Evolutionary conservation across 345 rosid species (phyloP), one percentile per base, ranked within the genome.

Genomic region (Zanthoxylum bungeanum): DNA sequence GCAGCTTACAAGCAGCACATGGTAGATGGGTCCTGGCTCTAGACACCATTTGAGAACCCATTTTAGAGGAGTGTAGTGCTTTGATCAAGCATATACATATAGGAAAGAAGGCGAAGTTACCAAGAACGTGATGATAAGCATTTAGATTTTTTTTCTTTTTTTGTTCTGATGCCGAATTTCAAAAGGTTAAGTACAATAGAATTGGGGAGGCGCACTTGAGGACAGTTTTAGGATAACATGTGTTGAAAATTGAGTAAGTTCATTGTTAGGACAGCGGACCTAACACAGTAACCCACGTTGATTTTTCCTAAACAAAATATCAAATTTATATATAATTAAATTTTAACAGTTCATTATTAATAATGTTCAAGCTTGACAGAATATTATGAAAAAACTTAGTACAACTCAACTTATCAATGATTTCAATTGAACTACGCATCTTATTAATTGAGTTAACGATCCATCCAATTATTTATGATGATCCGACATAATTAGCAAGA

Each of bases 1-100:
- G 78, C 49, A 71, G 55, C 68, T 40, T 74, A 50, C 81, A 80
- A 46, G 78, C 78, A 3, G 78, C 80, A 58, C 84, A 77, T 14
- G 80, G 80, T 27, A 56, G 80, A 56, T 56, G 71, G 47, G 74
- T 49, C 61, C 68, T 73, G 62, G 33, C 6, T 66, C 66, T 77
- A 19, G 69, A 19, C 22, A 27, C 10, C 71, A 28, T 46, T 61
- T 77, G 66, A 25, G 60, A 60, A 66, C 64, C 53, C 80, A 53
- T 67, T 53, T 61, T 44, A 25, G 30, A 60, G 50, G 28, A 21
- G n/a, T 50, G 49, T 19, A 9, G 16, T 24, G 60, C 49, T 30
- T 30, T 11, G 28, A 31, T 36, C 21, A 71, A 27, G 57, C 25
- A 14, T 33, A 21, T 24, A 37, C 58, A 70, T 37, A 71, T 42